A percentile compares a stretch with the other conserved stretches of the same genome.
These are phyloP conservation scores for Carex myosuroides DNA, from an alignment of 176 grass and related monocot species.

Conservation along the genomic window DNA sequence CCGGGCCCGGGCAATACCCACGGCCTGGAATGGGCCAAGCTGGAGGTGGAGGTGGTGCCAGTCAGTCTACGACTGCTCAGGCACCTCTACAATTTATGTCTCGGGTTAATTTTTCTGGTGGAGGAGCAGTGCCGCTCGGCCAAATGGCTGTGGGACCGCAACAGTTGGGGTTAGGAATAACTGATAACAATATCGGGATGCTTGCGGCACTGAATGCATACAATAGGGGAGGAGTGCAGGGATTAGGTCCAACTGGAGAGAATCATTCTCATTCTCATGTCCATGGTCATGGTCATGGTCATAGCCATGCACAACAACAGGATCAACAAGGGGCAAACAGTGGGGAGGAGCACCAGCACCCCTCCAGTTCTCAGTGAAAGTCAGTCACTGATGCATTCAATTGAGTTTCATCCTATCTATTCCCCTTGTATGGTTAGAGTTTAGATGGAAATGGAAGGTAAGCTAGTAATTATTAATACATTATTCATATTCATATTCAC, in stretches of 20 bases:
- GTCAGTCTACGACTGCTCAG: slow-evolving; percentile 43
- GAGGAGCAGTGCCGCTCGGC: slow-evolving; percentile 26
- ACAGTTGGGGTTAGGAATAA: slow-evolving; percentile 48
- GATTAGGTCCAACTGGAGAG: slow-evolving; percentile 35
- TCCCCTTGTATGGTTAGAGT: neutral
- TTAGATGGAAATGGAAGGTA: slow-evolving; percentile 21
- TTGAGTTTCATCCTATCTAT: slow-evolving; percentile 16
- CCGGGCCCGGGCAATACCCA: slow-evolving; percentile 24
- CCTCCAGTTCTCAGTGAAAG: slow-evolving; percentile 44
- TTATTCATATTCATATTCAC: slow-evolving; percentile 34
- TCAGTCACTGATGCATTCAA: slow-evolving; percentile 3
- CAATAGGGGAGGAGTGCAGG: slow-evolving; percentile 32
- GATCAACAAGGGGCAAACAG: slow-evolving; percentile 27
- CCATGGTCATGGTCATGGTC: neutral
- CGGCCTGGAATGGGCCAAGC: slow-evolving; percentile 6
- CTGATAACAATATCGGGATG: slow-evolving; percentile 71
- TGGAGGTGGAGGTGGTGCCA: slow-evolving; percentile 19
- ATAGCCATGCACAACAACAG: slow-evolving; percentile 21
- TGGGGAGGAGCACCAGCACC: slow-evolving; percentile 30
- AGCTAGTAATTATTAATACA: slow-evolving; percentile 26
- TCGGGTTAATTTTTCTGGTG: slow-evolving; percentile 45
- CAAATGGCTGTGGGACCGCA: slow-evolving; percentile 40
- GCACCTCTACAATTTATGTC: slow-evolving; percentile 59
- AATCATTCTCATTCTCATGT: slow-evolving; percentile 3
- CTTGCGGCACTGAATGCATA: slow-evolving; percentile 73